phyloP scores from a whole-genome alignment of 345 rosid species.

The Citrus reticulata region DNA sequence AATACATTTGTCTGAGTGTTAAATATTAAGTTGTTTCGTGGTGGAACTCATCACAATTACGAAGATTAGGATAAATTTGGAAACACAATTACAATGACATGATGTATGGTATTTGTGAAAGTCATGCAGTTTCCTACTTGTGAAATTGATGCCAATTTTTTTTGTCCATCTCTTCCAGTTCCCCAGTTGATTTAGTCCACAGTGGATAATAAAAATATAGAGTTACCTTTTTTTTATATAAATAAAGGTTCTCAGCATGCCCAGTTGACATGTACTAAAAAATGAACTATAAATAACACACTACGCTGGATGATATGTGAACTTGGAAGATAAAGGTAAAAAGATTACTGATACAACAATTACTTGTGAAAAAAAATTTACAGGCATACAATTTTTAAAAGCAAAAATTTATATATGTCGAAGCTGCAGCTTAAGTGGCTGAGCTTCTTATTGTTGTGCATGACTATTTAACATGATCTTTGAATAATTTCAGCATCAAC shows the following conservation, averaged over 20 bases:
- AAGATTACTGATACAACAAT: not conserved
- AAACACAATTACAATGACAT: not conserved
- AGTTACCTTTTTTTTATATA: too few relatives aligned
- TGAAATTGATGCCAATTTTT: not conserved
- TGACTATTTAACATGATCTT: not conserved
- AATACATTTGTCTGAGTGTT: too few relatives aligned
- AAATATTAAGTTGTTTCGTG: too few relatives aligned
- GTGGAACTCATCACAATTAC: not conserved
- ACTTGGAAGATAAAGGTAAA: not conserved
- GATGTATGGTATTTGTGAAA: not conserved
- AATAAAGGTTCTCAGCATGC: too few relatives aligned
- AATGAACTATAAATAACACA: too few relatives aligned
- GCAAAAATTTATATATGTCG: constrained; percentile 2
- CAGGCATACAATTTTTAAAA: constrained; percentile 5
- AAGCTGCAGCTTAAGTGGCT: constrained; percentile 7
- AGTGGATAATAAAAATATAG: not conserved
- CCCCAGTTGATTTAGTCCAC: not conserved
- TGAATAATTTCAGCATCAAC: constrained; percentile 1
- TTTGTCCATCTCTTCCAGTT: not conserved
- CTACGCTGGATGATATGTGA: not conserved
- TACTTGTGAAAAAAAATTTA: not conserved
- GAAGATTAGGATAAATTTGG: not conserved
- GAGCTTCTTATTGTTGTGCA: constrained; percentile 17
- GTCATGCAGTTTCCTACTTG: not conserved
- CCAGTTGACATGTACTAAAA: too few relatives aligned